Conservation (phyloP, 164 flowering plant genomes). For the Platanus orientalis region DNA sequence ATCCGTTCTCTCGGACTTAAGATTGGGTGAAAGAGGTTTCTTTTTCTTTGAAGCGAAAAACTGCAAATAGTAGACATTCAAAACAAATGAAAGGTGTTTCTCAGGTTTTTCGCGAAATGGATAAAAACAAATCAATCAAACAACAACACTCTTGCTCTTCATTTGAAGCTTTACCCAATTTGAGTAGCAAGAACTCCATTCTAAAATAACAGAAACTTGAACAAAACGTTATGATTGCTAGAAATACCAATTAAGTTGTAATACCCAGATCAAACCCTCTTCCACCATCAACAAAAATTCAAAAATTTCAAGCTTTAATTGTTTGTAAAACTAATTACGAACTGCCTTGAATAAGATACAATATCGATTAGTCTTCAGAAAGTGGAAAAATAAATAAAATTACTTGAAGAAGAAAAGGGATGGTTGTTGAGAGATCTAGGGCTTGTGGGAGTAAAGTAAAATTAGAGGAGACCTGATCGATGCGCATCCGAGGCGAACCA, state of each 20-base stretch:
- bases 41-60: slow-evolving; percentile 72
- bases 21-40: slow-evolving; percentile 45
- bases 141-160: neutral
- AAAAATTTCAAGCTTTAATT: neutral
- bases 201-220: neutral
- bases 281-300: neutral
- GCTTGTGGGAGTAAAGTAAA: slow-evolving; percentile 1
- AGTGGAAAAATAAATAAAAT: no score
- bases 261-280: no score
- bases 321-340: no score
- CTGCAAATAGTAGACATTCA: slow-evolving; percentile 32
- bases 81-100: neutral
- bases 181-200: neutral
- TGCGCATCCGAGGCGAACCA: slow-evolving; percentile 22
- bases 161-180: neutral
- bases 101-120: no score
- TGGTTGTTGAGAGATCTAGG: slow-evolving; percentile 4
- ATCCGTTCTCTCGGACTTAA: slow-evolving; percentile 35
- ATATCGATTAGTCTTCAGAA: neutral
- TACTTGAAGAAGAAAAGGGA: neutral
- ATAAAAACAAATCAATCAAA: neutral
- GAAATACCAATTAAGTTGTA: no score
- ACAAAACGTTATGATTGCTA: no score
- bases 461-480: slow-evolving; percentile 23
- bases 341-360: neutral